A percentile compares a stretch with the other conserved stretches of the same genome.
Evolutionary conservation across 2,329 filamentous ascomycete genomes (phyloP).

Genomic region (Fusarium sarcochroum): DNA sequence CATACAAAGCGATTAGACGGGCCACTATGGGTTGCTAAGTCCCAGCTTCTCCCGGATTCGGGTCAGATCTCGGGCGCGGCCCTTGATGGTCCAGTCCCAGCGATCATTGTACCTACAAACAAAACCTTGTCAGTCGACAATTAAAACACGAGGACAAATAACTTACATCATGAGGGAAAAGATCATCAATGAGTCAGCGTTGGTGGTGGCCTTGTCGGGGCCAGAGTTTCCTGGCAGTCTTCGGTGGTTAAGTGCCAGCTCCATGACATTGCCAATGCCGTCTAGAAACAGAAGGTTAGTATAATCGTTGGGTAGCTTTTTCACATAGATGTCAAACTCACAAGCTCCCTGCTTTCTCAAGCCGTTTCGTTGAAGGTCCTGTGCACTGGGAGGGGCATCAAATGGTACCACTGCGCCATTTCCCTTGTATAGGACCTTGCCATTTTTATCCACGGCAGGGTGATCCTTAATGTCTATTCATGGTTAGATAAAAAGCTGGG

Average conservation of each 20-base stretch:
- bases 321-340: not conserved
- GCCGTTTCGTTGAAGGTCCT: not conserved
- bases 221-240: not conserved
- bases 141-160: too few relatives aligned
- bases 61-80: not conserved
- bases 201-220: not conserved
- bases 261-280: not conserved
- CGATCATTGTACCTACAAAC: not conserved
- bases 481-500: not conserved
- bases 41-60: not conserved
- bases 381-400: not conserved
- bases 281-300: not conserved
- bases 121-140: too few relatives aligned
- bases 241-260: not conserved
- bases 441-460: not conserved
- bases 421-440: not conserved
- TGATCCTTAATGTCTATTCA: constrained; percentile 2
- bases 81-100: constrained; percentile 1
- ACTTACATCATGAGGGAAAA: constrained; percentile 23
- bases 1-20: too few relatives aligned
- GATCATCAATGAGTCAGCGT: constrained; percentile 10
- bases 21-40: not conserved
- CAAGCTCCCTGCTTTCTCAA: constrained; percentile 13
- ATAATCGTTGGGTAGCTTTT: accelerated
- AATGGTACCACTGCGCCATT: not conserved